Conservation (phyloP, 176 grass and related monocot species). For the Chloris gayana region DNA sequence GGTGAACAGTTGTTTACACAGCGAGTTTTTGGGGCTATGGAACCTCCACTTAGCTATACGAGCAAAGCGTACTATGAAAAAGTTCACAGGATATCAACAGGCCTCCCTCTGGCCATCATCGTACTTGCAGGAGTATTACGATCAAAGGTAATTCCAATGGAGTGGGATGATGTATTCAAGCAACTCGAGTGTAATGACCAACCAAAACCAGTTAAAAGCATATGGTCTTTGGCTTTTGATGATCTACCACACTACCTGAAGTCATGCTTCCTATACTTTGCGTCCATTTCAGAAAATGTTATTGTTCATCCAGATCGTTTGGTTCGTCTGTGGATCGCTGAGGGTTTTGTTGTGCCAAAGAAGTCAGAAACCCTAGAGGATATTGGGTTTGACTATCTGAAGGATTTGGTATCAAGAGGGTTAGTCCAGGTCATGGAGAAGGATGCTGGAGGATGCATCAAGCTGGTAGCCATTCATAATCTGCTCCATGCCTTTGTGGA, state of each 20-base stretch:
- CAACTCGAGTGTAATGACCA: slow-evolving; percentile 44
- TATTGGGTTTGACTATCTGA: slow-evolving; percentile 36
- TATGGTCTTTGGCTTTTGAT: slow-evolving; percentile 47
- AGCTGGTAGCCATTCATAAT: slow-evolving; percentile 42
- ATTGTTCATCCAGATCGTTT: slow-evolving; percentile 37
- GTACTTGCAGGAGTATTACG: slow-evolving; percentile 53
- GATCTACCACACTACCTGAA: slow-evolving; percentile 56
- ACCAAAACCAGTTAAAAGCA: slow-evolving; percentile 40
- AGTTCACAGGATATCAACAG: slow-evolving; percentile 43
- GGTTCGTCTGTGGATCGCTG: slow-evolving; percentile 49
- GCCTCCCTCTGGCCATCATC: slow-evolving; percentile 45
- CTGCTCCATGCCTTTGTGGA: slow-evolving; percentile 45
- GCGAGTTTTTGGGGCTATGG: slow-evolving; percentile 43
- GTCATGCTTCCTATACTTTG: slow-evolving; percentile 61
- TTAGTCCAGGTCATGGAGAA: slow-evolving; percentile 49
- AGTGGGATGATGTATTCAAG: slow-evolving; percentile 45
- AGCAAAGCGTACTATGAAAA: slow-evolving; percentile 44
- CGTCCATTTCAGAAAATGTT: slow-evolving; percentile 41
- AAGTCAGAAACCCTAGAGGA: slow-evolving; percentile 47
- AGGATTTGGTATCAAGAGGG: slow-evolving; percentile 44
- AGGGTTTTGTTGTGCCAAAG: slow-evolving; percentile 45
- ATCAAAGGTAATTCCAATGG: slow-evolving; percentile 34
- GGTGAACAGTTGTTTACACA: slow-evolving; percentile 40
- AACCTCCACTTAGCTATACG: slow-evolving; percentile 30
- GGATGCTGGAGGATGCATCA: slow-evolving; percentile 43